Evolutionary conservation across 2,329 filamentous ascomycete genomes (phyloP).

Genomic region (Neoarthrinium moseri): DNA sequence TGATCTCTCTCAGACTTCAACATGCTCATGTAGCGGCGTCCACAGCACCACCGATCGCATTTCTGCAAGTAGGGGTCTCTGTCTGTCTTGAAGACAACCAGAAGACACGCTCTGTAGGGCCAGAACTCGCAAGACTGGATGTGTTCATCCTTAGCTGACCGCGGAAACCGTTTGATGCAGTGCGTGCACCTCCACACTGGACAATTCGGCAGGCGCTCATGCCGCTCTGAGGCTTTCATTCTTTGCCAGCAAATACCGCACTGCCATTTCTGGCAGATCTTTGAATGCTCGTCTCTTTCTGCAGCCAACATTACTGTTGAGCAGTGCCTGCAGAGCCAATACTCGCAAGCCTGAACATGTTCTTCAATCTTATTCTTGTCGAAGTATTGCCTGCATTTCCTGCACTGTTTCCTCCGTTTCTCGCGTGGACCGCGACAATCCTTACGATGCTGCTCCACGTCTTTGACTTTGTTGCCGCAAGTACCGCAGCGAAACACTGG

Average conservation of each 20-base stretch:
- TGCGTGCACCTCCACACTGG: not conserved
- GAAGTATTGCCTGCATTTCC: conserved; percentile 3
- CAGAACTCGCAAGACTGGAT: conserved; percentile 2
- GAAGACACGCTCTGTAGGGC: not conserved
- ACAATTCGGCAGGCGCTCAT: conserved; percentile 1
- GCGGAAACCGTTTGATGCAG: not conserved
- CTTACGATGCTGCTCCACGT: conserved; percentile 2
- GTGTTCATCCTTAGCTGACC: conserved; percentile 1
- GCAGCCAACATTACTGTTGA: not conserved
- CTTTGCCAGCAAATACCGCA: not conserved
- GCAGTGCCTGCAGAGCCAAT: conserved; percentile 3
- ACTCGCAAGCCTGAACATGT: conserved; percentile 3
- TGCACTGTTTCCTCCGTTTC: no score
- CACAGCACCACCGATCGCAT: conserved; percentile 2
- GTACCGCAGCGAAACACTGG: not conserved
- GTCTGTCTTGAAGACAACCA: not conserved
- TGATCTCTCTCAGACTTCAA: conserved; percentile 3
- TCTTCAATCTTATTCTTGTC: conserved; percentile 1
- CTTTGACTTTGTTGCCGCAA: not conserved
- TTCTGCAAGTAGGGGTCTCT: conserved; percentile 2
- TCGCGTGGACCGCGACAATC: conserved; percentile 1
- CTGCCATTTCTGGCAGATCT: conserved; percentile 2
- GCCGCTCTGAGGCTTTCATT: not conserved
- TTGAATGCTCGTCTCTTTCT: conserved; percentile 4
- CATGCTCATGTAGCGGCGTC: not conserved